Evolutionary conservation across 768 basidiomycete species (phyloP).

Genomic region (Pseudohyphozyma bogoriensis): DNA sequence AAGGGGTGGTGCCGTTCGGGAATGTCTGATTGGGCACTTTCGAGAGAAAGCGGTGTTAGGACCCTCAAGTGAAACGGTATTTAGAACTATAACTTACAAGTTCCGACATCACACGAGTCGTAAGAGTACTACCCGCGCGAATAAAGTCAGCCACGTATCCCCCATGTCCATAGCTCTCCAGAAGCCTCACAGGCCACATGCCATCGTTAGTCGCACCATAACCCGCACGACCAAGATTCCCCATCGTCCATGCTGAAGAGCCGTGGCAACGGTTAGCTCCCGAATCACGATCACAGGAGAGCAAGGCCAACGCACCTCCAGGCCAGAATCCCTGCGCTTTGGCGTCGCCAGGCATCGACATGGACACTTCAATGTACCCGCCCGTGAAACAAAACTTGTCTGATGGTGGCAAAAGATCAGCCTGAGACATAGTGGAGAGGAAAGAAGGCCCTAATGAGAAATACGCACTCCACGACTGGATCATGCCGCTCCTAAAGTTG

Average conservation of each 20-base stretch:
- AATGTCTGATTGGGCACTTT: conserved; percentile 58
- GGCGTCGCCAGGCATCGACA: conserved; percentile 12
- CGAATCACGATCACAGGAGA: conserved; percentile 58
- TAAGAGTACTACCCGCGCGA: conserved; percentile 45
- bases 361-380: conserved; percentile 30
- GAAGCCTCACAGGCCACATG: conserved; percentile 39
- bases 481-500: conserved; percentile 30
- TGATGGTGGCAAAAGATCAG: not conserved
- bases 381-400: conserved; percentile 44
- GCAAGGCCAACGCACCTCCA: not conserved
- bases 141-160: conserved; percentile 35
- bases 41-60: too few species aligned
- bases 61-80: too few species aligned
- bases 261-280: not conserved
- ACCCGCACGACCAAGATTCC: conserved; percentile 76
- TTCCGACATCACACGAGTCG: conserved; percentile 46
- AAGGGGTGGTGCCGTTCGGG: conserved; percentile 48
- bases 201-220: conserved; percentile 87
- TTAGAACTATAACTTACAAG: too few species aligned
- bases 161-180: not conserved
- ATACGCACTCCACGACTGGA: conserved; percentile 26
- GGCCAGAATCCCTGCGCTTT: conserved; percentile 24
- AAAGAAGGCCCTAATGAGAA: too few species aligned
- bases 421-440: not conserved
- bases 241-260: conserved; percentile 39